phyloP scores from a whole-genome alignment of 1,284 basidiomycete genomes.

The Violaceomyces palustris region DNA sequence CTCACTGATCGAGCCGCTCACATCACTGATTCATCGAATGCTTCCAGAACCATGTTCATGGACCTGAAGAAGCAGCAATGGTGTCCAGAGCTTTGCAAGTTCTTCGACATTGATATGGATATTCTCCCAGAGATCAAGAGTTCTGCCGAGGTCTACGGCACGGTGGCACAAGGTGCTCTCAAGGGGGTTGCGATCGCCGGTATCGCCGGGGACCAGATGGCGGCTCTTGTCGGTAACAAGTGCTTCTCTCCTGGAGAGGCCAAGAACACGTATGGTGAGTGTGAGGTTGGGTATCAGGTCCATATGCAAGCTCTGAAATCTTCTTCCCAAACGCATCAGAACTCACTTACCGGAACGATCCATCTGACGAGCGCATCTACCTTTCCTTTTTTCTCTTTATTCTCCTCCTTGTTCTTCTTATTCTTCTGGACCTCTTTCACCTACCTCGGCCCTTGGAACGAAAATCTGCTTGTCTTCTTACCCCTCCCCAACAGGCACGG shows the following conservation, averaged over 20 bases:
- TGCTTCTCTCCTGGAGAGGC: slow-evolving; percentile 48
- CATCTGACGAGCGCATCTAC: too few species aligned
- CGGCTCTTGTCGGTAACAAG: slow-evolving; percentile 91
- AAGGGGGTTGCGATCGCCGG: slow-evolving; percentile 80
- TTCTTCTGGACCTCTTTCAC: too few species aligned
- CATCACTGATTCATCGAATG: slow-evolving; percentile 91
- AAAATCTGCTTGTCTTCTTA: not conserved
- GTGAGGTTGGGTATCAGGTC: too few species aligned
- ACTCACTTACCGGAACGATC: too few species aligned
- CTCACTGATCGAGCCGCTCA: slow-evolving; percentile 81
- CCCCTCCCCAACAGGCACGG: slow-evolving; percentile 73
- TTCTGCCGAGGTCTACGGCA: slow-evolving; percentile 85
- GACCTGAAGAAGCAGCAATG: slow-evolving; percentile 76
- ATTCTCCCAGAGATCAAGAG: slow-evolving; percentile 83
- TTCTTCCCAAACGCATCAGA: too few species aligned
- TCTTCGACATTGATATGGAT: slow-evolving; percentile 75
- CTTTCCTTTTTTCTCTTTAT: too few species aligned
- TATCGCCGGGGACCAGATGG: slow-evolving; percentile 93
- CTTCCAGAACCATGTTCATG: slow-evolving; percentile 88
- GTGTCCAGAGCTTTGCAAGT: slow-evolving; percentile 75
- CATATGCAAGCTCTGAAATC: too few species aligned
- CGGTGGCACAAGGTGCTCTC: slow-evolving; percentile 65
- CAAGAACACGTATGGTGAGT: slow-evolving; percentile 53
- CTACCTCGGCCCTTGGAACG: too few species aligned
- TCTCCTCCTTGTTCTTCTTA: too few species aligned